Evolutionary conservation across 257 asterid genomes (phyloP).

Genomic region (Lycium ferocissimum): DNA sequence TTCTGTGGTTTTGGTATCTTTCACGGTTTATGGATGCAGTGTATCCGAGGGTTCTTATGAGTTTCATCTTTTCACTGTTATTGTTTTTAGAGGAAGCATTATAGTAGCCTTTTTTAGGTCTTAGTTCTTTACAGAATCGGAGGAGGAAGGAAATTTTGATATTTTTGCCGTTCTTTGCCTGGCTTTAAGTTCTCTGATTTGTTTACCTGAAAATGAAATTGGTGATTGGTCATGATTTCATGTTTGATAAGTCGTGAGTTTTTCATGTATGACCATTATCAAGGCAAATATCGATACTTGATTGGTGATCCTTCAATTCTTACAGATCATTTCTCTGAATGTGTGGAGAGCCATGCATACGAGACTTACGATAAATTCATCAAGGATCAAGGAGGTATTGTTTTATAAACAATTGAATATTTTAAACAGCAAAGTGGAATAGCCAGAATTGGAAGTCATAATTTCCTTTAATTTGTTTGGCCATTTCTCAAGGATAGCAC

Average conservation of each 20-base stretch:
- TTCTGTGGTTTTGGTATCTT: not conserved
- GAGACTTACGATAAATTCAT: conserved; percentile 96
- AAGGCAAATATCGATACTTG: not conserved
- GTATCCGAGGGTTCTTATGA: no score
- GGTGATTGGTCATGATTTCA: not conserved
- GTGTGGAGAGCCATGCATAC: conserved; percentile 92
- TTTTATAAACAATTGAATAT: not conserved
- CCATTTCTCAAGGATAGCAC: not conserved
- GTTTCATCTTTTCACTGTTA: no score
- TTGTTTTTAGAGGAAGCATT: no score
- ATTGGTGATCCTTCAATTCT: not conserved
- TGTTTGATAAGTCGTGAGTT: not conserved
- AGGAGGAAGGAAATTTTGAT: not conserved
- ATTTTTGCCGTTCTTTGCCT: not conserved
- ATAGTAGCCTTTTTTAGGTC: not conserved
- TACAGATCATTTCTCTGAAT: conserved; percentile 97
- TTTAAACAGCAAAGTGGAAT: not conserved
- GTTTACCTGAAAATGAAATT: not conserved
- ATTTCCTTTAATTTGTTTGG: not conserved
- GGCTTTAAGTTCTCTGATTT: not conserved
- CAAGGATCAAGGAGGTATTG: conserved; percentile 76
- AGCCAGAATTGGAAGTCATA: not conserved
- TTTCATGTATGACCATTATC: not conserved
- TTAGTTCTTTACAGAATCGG: not conserved
- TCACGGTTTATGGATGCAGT: not conserved